phyloP scores from a whole-genome alignment of 495 filamentous ascomycete species.

The Delitschia confertaspora region DNA sequence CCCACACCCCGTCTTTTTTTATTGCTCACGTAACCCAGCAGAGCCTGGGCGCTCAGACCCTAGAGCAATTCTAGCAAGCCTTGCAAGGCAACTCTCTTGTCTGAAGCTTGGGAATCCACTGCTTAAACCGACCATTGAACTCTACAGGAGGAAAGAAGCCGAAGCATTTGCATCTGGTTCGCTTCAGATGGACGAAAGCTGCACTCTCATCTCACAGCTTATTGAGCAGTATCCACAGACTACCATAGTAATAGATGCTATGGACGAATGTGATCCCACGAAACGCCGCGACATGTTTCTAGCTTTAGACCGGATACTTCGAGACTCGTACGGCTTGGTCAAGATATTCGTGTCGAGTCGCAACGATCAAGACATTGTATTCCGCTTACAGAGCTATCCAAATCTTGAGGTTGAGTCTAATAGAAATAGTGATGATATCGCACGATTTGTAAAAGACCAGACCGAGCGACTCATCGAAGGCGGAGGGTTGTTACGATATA shows the following conservation, averaged over 20 bases:
- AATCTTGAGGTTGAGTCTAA: conserved; percentile 32
- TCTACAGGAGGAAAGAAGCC: conserved; percentile 3
- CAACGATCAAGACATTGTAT: conserved; percentile 35
- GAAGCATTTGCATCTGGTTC: conserved; percentile 8
- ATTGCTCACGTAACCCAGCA: conserved; percentile 17
- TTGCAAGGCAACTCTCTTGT: conserved; percentile 12
- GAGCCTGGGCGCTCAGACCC: conserved; percentile 14
- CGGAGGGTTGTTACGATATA: conserved; percentile 5
- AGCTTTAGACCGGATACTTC: conserved; percentile 30
- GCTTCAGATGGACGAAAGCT: conserved; percentile 7
- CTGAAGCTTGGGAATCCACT: conserved; percentile 7
- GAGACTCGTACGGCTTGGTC: conserved; percentile 28
- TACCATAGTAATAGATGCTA: conserved; percentile 40
- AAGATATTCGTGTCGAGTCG: conserved; percentile 38
- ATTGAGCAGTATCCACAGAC: conserved; percentile 17
- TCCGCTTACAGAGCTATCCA: conserved; percentile 19
- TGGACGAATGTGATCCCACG: conserved; percentile 39
- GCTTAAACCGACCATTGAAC: conserved; percentile 2
- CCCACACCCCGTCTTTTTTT: conserved; percentile 23
- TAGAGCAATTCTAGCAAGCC: conserved; percentile 7
- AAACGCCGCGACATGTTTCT: conserved; percentile 32
- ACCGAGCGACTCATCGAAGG: conserved; percentile 17
- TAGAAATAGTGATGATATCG: conserved; percentile 33
- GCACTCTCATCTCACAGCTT: conserved; percentile 11
- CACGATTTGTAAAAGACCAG: conserved; percentile 26